These are phyloP conservation scores for Podospora conica DNA, from an alignment of 495 filamentous ascomycete species.

Conservation along the genomic window DNA sequence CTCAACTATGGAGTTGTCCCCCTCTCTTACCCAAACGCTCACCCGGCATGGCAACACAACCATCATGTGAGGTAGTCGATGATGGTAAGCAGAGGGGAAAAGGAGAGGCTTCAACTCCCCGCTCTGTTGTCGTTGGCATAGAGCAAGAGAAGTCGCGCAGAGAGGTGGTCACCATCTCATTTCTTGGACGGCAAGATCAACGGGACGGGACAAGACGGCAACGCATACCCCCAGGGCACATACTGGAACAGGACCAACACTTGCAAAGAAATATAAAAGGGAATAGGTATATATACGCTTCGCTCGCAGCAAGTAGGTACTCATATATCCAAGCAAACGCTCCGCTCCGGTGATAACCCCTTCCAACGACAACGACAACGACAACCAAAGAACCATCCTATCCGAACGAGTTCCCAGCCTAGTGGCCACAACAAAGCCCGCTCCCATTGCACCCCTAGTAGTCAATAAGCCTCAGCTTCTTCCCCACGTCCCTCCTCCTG, in stretches of 20 bases:
- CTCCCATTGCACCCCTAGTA: slow-evolving; percentile 42
- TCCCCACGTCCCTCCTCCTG: slow-evolving; percentile 63
- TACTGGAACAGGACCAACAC: too few relatives aligned
- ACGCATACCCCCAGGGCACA: background rate
- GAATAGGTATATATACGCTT: background rate
- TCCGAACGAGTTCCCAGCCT: background rate
- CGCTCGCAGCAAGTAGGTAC: background rate
- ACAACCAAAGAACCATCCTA: background rate
- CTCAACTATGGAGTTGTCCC: too few relatives aligned
- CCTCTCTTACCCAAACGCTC: too few relatives aligned
- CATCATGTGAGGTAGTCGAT: too few relatives aligned
- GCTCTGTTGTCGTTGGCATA: too few relatives aligned
- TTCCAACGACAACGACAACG: too few relatives aligned
- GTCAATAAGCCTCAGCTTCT: slow-evolving; percentile 70
- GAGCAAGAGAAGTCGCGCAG: too few relatives aligned
- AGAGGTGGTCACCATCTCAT: too few relatives aligned
- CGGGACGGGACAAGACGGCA: background rate
- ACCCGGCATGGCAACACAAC: too few relatives aligned
- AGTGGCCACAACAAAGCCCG: background rate
- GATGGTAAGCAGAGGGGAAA: too few relatives aligned
- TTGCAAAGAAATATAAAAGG: background rate
- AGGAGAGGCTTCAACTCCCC: too few relatives aligned
- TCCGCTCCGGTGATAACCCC: background rate
- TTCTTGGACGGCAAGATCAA: background rate
- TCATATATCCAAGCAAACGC: background rate